Conservation (phyloP, 2,329 filamentous ascomycete genomes). For the Curvularia eragrostidis region DNA sequence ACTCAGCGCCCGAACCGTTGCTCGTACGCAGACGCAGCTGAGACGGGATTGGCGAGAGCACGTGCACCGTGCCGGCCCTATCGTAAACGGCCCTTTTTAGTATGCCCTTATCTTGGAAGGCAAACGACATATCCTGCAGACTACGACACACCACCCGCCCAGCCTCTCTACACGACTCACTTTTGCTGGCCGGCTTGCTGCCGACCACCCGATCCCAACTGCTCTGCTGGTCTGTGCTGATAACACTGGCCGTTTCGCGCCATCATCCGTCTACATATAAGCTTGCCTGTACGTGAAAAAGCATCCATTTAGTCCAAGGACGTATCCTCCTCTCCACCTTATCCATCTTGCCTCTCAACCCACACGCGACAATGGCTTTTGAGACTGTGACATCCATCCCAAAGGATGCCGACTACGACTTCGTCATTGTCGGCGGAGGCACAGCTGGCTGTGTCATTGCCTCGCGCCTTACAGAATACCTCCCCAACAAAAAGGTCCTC, state of each 20-base stretch:
- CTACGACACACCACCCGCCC: slow-evolving; percentile 13
- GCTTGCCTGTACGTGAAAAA: slow-evolving; percentile 7
- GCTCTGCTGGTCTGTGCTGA: slow-evolving; percentile 5
- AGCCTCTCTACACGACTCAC: slow-evolving; percentile 12
- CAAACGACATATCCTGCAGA: slow-evolving; percentile 38
- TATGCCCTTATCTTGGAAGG: slow-evolving; percentile 40
- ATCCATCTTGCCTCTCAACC: slow-evolving; percentile 5
- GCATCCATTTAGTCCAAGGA: background rate
- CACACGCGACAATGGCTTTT: slow-evolving; percentile 36
- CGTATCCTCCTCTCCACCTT: slow-evolving; percentile 9
- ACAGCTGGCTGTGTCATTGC: slow-evolving; percentile 87
- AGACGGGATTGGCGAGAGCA: slow-evolving; percentile 16
- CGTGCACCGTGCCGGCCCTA: slow-evolving; percentile 31
- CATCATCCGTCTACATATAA: slow-evolving; percentile 15
- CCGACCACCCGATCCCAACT: slow-evolving; percentile 15
- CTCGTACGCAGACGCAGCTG: slow-evolving; percentile 1
- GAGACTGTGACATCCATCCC: slow-evolving; percentile 67
- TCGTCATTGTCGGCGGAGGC: slow-evolving; percentile 83
- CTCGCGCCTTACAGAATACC: slow-evolving; percentile 78
- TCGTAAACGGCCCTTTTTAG: slow-evolving; percentile 33
- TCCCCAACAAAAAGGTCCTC: slow-evolving; percentile 81
- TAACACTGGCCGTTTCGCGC: slow-evolving; percentile 3
- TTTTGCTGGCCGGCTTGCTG: slow-evolving; percentile 18
- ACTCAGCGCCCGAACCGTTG: background rate
- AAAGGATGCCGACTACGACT: slow-evolving; percentile 72